Base-by-base conservation (phyloP, 768 basidiomycete species). In the Phaffia australis region DNA sequence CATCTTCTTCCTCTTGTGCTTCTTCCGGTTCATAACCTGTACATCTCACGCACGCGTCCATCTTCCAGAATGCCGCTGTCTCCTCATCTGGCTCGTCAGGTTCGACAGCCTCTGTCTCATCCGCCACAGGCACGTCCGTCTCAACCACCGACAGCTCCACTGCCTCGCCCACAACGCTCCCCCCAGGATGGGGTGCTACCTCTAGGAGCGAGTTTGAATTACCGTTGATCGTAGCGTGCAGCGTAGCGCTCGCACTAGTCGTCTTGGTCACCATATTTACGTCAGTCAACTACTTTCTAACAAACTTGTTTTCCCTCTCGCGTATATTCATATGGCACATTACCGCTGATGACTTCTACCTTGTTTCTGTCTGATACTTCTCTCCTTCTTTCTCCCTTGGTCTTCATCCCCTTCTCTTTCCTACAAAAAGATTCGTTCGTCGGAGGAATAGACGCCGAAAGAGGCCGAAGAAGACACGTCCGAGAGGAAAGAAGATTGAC, bases 201-300 rank as follows among this genome's bases (percentile, higher is more conserved):
- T 27, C 25, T 18, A 35, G 59, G 35, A 49, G 50, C 59, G 59
- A 60, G 25, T 60, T 60, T 23, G 59, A 60, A 27, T 25, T 60
- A 46, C 59, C 59, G 59, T 49, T 60, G 23, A 60, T 60, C 59
- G 59, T 60, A 19, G 59, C 50, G 46, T 48, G 47, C 59, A 60
- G 59, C 59, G 59, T 60, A 23, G 59, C 46, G 9, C 21, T 60
- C 46, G 30, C 47, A 15, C 50, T 46, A 25, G 50, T 60, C 46
- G 59, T 60, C 14, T 46, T 60, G 46, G 59, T 49, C 6, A 60
- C 59, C 46, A 60, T 60, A 25, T 60, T 60, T 27, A 60, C 59
- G 59, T 60, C 18, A 46, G 59, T 60, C 57, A 27, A 30, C 19
- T 30, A 30, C 27, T 7, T 15, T 59, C 16, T 30, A 29, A n/a